Base-by-base conservation (phyloP, 2,329 filamentous ascomycete species). In the Thermochaetoides dissita region DNA sequence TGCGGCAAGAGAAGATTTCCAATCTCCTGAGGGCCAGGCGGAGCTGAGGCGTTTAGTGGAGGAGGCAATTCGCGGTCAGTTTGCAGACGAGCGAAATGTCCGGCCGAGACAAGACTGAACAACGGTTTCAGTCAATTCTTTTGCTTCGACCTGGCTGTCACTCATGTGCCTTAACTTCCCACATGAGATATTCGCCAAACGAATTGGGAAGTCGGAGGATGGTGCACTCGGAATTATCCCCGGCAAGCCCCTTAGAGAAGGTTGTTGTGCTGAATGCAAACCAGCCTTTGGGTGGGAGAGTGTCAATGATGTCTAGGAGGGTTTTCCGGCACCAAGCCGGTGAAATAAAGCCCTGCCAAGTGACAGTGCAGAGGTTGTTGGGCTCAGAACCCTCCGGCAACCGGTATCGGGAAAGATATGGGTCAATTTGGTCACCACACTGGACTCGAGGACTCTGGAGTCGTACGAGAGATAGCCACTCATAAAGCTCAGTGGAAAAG, bases 1-100 rank as follows among this genome's bases (percentile, higher is more conserved):
- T 46, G 88, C 91, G 2, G 72, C 80, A 32, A 72, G 86, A 34
- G 79, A 82, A 24, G 87, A 96, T 56, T 94, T 95, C 54, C 70
- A 89, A 53, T 81, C 78, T 6, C 79, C 84, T 41, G 76, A 81
- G 46, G 84, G 83, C 4, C 91, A 98, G 62, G 73, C 72, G 17
- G 78, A 88, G 56, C 63, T 98, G 54, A 74, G 87, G 46, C 72
- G 76, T 50, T 65, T 98, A 46, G 78, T 98, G 6, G 74, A 81
- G 50, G 86, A 95, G 54, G 87, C 84, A 2, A 67, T 98, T 11
- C 63, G 71, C 24, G 84, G 78, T 1, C 74, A 70, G 24, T 59
- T 78, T 3, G 71, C 74, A 12, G 73, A 76, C 40, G 75, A 78
- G 44, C 72, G 80, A 48, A 81, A 73, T 46, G 75, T 83, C 36